A percentile compares a stretch with the other conserved stretches of the same genome.
Evolutionary conservation across 2,329 filamentous ascomycete genomes (phyloP).

Genomic region (Sporothrix pseudoabietina): DNA sequence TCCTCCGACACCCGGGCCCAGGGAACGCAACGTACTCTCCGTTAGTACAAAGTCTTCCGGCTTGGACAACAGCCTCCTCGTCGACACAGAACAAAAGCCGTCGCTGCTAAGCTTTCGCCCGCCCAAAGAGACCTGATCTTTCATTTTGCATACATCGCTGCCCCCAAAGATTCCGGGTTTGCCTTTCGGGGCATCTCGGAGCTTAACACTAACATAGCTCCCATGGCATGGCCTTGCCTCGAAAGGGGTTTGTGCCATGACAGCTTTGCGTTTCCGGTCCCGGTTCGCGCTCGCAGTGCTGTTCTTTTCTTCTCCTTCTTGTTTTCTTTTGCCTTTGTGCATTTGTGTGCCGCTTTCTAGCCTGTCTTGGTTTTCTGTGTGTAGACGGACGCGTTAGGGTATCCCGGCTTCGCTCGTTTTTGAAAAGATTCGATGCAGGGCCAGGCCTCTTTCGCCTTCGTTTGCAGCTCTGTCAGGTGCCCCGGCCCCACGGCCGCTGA

Average conservation of each 20-base stretch:
- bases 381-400: not conserved
- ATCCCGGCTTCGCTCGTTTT: not conserved
- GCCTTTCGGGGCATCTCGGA: slow-evolving; percentile 56
- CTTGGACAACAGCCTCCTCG: not conserved
- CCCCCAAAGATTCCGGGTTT: slow-evolving; percentile 75
- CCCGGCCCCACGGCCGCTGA: slow-evolving; percentile 49
- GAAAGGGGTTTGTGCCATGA: not conserved
- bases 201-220: slow-evolving; percentile 93
- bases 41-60: not conserved
- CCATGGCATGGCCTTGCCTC: not conserved
- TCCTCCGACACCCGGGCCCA: not conserved
- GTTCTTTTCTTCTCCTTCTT: not conserved
- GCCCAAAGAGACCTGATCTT: slow-evolving; percentile 22
- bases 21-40: slow-evolving; percentile 2
- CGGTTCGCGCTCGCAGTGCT: slow-evolving; percentile 12
- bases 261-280: slow-evolving; percentile 22
- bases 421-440: slow-evolving; percentile 17
- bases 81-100: slow-evolving; percentile 14
- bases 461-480: slow-evolving; percentile 32
- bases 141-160: slow-evolving; percentile 66
- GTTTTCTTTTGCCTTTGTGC: not conserved
- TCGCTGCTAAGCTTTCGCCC: not conserved
- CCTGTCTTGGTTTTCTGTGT: not conserved
- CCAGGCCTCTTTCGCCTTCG: not conserved
- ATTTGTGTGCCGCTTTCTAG: slow-evolving; percentile 10